Evolutionary conservation across 805 yeast genomes (phyloP).

Genomic region (Saccharomycopsis fermentans): DNA sequence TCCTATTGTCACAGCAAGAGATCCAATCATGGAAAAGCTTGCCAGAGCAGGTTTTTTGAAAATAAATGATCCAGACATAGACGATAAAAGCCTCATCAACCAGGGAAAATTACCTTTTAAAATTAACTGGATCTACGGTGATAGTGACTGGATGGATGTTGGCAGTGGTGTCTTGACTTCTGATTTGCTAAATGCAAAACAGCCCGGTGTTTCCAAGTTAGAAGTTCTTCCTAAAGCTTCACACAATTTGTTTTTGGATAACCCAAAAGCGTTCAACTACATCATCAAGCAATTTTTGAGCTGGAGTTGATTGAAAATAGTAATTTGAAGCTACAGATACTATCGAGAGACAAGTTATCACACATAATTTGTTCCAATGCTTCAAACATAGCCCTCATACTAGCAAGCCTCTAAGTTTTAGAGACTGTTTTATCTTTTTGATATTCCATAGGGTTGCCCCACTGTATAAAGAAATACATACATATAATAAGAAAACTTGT

Average conservation of each 20-base stretch:
- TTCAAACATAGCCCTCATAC: too few species aligned
- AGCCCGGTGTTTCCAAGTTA: constrained; percentile 18
- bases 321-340: too few species aligned
- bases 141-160: constrained; percentile 64
- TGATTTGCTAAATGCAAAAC: constrained; percentile 17
- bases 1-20: constrained; percentile 50
- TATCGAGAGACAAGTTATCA: too few species aligned
- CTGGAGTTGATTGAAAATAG: constrained; percentile 18
- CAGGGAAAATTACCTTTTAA: constrained; percentile 20
- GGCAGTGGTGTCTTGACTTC: constrained; percentile 35
- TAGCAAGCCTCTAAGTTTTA: too few species aligned
- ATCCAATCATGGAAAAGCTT: constrained; percentile 56
- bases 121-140: constrained; percentile 49
- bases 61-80: background rate
- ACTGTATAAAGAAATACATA: too few species aligned
- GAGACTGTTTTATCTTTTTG: too few species aligned
- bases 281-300: constrained; percentile 30
- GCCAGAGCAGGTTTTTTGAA: constrained; percentile 17
- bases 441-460: too few species aligned
- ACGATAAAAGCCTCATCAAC: background rate
- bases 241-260: constrained; percentile 70
- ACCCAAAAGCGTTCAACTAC: constrained; percentile 41
- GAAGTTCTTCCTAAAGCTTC: constrained; percentile 46
- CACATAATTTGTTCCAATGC: too few species aligned
- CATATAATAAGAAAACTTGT: too few species aligned